A percentile compares a stretch with the other conserved stretches of the same genome.
These are phyloP conservation scores for Ophiocytium majus DNA, from an alignment of 352 stramenopile genomes.

Conservation along the genomic window DNA sequence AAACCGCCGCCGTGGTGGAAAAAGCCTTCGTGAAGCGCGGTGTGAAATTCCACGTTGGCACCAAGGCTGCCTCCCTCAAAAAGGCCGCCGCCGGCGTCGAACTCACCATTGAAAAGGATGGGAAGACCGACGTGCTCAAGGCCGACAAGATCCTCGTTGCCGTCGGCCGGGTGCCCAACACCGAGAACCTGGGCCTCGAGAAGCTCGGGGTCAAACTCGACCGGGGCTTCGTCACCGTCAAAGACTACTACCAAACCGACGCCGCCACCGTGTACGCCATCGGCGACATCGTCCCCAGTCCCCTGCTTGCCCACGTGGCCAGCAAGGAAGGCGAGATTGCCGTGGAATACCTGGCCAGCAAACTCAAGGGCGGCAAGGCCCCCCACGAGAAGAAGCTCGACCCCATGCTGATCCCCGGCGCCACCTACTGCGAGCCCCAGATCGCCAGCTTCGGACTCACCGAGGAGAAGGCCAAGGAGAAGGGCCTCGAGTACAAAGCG, in stretches of 20 bases:
- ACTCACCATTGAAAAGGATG: background rate
- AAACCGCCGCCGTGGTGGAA: background rate
- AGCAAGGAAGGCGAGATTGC: background rate
- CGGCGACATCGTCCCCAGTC: background rate
- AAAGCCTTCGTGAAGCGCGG: background rate
- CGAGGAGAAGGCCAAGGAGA: background rate
- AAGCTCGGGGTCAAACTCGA: background rate
- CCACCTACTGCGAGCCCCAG: background rate
- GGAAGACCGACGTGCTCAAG: background rate
- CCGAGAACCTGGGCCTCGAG: background rate
- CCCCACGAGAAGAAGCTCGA: background rate
- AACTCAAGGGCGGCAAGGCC: no score
- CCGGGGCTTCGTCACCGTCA: background rate
- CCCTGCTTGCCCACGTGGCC: background rate
- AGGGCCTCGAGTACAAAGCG: slow-evolving; percentile 5
- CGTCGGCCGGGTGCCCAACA: background rate
- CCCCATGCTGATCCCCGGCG: background rate
- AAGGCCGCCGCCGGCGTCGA: background rate
- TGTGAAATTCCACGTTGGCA: background rate
- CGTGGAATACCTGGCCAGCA: background rate
- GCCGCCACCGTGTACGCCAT: background rate
- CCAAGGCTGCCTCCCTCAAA: background rate
- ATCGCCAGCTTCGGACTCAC: background rate
- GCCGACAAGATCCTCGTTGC: background rate
- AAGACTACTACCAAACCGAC: background rate